phyloP scores from a whole-genome alignment of 2,329 filamentous ascomycete species.

The Neonectria sp. region DNA sequence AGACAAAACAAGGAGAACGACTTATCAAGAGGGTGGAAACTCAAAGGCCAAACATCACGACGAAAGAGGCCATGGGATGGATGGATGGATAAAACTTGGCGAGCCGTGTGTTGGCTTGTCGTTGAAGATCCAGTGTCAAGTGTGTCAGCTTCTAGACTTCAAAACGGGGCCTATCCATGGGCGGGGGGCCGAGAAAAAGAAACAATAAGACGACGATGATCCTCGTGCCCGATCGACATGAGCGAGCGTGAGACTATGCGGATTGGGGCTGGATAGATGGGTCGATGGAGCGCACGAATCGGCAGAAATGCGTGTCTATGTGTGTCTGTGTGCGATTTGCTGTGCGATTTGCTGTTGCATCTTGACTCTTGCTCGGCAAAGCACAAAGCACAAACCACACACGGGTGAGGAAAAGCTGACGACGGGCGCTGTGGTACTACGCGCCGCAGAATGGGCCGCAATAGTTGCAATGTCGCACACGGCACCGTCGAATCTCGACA shows the following conservation, averaged over 20 bases:
- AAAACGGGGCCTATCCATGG: conserved; percentile 13
- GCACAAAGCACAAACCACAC: not conserved
- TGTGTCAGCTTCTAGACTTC: conserved; percentile 3
- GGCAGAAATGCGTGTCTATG: conserved; percentile 9
- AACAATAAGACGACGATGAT: conserved; percentile 8
- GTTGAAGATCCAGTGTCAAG: conserved; percentile 17
- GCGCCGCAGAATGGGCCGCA: not conserved
- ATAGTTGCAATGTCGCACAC: conserved; percentile 14
- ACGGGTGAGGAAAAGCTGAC: not conserved
- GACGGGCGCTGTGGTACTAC: conserved; percentile 1
- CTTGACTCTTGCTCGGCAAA: not conserved
- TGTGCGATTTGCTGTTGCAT: not conserved
- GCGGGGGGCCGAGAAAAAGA: not conserved
- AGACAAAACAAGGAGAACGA: conserved; percentile 5
- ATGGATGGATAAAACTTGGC: conserved; percentile 2
- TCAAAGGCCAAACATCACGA: conserved; percentile 14
- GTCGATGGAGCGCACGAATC: not conserved
- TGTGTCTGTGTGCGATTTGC: conserved; percentile 1
- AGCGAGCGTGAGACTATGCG: conserved; percentile 13
- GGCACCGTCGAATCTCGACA: conserved; percentile 16
- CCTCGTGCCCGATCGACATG: conserved; percentile 7
- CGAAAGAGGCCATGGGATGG: conserved; percentile 6
- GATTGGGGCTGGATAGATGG: not conserved
- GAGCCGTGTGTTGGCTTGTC: conserved; percentile 1
- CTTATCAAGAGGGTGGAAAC: conserved; percentile 11